phyloP scores from a whole-genome alignment of 2,329 filamentous ascomycete species.

The Pseudogymnoascus sp. region DNA sequence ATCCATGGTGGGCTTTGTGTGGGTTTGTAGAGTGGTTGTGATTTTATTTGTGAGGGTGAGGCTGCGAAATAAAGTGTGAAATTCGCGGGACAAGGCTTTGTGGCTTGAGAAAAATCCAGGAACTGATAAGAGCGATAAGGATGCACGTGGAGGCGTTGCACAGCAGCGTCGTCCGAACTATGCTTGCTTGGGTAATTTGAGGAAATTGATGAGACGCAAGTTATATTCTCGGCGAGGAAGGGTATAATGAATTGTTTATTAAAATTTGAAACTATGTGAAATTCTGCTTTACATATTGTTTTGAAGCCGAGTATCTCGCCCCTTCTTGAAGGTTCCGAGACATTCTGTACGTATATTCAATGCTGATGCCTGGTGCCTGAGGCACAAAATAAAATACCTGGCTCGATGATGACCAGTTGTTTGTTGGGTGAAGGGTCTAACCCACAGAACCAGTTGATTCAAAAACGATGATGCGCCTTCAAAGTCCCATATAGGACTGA shows the following conservation, averaged over 20 bases:
- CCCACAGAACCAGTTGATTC: background rate
- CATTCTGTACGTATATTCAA: background rate
- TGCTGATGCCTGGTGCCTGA: background rate
- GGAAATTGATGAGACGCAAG: background rate
- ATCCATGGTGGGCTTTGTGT: constrained; percentile 18
- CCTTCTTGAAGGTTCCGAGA: background rate
- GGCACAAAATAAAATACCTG: background rate
- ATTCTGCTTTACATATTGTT: background rate
- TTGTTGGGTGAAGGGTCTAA: background rate
- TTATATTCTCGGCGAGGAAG: background rate
- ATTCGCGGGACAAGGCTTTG: constrained; percentile 4
- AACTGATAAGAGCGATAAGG: constrained; percentile 5
- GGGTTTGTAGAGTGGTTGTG: background rate
- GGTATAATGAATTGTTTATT: constrained; percentile 2
- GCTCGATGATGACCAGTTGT: constrained; percentile 1
- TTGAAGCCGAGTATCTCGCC: background rate
- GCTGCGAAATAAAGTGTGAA: background rate
- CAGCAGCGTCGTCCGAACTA: background rate
- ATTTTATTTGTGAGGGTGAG: constrained; percentile 3
- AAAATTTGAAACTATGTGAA: background rate
- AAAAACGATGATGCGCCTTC: background rate
- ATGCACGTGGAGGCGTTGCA: background rate
- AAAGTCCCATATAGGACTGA: background rate
- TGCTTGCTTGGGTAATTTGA: background rate
- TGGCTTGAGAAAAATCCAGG: constrained; percentile 3